Evolutionary conservation across 139 green algal genomes (phyloP), one percentile per base, ranked within the genome.

Genomic region (Volvox reticuliferus): DNA sequence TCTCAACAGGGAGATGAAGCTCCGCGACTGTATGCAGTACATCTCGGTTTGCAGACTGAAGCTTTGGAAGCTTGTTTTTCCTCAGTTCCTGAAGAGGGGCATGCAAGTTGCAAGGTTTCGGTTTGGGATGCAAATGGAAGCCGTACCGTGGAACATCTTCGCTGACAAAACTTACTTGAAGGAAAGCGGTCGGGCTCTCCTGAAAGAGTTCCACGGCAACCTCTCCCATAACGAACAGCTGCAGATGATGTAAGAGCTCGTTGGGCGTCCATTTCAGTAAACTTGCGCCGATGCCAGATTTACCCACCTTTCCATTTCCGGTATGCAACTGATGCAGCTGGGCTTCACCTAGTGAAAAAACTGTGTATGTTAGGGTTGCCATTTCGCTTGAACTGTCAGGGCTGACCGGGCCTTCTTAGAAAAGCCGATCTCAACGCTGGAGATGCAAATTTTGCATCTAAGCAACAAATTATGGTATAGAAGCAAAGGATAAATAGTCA

Each of bases 161-260:
- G 71, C 18, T 5, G 32, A 33, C 22, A 2, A 9, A 32, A 61
- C 85, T 90, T 62, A 96, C 95, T 93, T 97, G 94, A 6, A 96
- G 65, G 63, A 98, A 97, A 0, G 94, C 88, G 55, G 93, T 96
- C 9, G 96, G 96, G 35, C 90, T 96, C 69, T 97, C 94, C 79
- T 96, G 93, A 78, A 98, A 98, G 24, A 98, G 92, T 91, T 98
- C 92, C 62, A 93, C 91, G 17, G 96, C 96, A 37, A 98, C 94
- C 89, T 98, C 96, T 17, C 93, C 95, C 93, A 96, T 94, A 16
- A 96, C 91, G 79, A 98, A 97, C 26, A 96, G 78, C 96, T 97
- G 93, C 82, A 79, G 73, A 36, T 33, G 61, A 44, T n/a, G n/a
- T 12, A 63, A 30, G 55, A 12, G 30, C 32, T 33, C 16, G 73